phyloP scores from a whole-genome alignment of 805 yeast species.

The Spathaspora passalidarum region DNA sequence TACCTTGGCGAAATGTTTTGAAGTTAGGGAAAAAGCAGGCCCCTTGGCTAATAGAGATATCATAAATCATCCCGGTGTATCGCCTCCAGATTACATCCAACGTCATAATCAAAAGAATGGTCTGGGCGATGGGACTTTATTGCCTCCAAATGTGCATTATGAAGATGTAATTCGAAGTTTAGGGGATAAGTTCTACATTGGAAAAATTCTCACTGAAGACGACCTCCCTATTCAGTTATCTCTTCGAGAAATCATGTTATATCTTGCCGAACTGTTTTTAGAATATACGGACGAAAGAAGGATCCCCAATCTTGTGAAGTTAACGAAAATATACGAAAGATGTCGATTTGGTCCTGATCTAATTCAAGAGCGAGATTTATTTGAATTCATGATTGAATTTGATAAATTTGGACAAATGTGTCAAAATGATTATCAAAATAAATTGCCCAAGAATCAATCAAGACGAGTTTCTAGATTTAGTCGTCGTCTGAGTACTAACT shows the following conservation, averaged over 20 bases:
- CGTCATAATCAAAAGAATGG: constrained; percentile 18
- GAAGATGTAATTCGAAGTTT: constrained; percentile 60
- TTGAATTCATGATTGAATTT: constrained; percentile 49
- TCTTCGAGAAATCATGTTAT: constrained; percentile 40
- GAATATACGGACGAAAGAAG: constrained; percentile 1
- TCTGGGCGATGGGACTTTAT: constrained; percentile 12
- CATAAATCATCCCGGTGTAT: constrained; percentile 37
- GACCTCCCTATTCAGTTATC: constrained; percentile 37
- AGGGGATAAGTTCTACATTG: constrained; percentile 54
- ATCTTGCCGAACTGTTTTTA: constrained; percentile 20
- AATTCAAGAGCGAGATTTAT: constrained; percentile 57
- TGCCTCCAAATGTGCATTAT: constrained; percentile 31
- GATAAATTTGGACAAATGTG: constrained; percentile 17
- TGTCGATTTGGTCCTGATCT: constrained; percentile 64
- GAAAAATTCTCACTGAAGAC: constrained; percentile 33
- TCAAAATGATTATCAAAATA: constrained; percentile 13
- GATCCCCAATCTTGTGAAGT: constrained; percentile 13
- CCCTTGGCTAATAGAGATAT: constrained; percentile 25
- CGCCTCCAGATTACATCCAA: constrained; percentile 42
- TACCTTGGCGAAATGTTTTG: constrained; percentile 25
- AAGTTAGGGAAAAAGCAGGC: constrained; percentile 31
- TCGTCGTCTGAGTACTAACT: not conserved
- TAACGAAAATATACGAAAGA: constrained; percentile 58
- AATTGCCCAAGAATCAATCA: constrained; percentile 5
- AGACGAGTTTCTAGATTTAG: constrained; percentile 2